Evolutionary conservation across 2,329 filamentous ascomycete species (phyloP).

Genomic region (Cordyceps fumosorosea): DNA sequence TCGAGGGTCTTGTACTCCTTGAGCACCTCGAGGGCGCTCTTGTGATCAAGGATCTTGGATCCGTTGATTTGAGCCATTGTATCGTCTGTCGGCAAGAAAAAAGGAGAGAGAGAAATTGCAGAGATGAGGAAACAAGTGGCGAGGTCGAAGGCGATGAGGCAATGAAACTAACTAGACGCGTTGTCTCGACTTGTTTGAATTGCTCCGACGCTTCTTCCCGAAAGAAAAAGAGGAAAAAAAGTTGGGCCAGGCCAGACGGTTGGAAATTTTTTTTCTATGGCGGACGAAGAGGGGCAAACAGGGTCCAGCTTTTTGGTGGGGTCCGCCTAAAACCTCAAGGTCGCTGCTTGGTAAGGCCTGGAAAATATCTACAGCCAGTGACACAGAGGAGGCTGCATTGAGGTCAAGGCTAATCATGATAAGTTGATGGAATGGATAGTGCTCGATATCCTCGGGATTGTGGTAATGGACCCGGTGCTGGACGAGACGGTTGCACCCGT

Average conservation of each 20-base stretch:
- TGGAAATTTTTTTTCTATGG: slow-evolving; percentile 34
- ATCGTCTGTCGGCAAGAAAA: slow-evolving; percentile 24
- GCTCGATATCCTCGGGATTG: no score
- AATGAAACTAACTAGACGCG: slow-evolving; percentile 23
- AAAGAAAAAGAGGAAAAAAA: slow-evolving; percentile 42
- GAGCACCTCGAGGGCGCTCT: slow-evolving; percentile 72
- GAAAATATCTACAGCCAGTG: no score
- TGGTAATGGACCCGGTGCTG: no score
- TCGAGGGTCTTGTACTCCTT: slow-evolving; percentile 74
- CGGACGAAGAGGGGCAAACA: slow-evolving; percentile 2
- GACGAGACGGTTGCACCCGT: no score
- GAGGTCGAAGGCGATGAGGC: slow-evolving; percentile 37
- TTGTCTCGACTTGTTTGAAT: slow-evolving; percentile 29
- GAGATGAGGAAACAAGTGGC: slow-evolving; percentile 19
- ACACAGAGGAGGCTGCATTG: no score
- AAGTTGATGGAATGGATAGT: no score
- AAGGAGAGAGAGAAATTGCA: slow-evolving; percentile 16
- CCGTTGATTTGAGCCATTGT: slow-evolving; percentile 31
- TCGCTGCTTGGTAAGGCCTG: no score
- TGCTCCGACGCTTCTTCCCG: slow-evolving; percentile 47
- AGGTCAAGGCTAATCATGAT: no score
- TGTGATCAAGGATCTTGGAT: slow-evolving; percentile 62
- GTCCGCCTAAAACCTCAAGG: not conserved
- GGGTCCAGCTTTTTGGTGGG: slow-evolving; percentile 5
- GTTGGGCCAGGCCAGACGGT: slow-evolving; percentile 29